Conservation (phyloP, 192 early-diverging fungal genomes). For the Chytriomyces sp. region DNA sequence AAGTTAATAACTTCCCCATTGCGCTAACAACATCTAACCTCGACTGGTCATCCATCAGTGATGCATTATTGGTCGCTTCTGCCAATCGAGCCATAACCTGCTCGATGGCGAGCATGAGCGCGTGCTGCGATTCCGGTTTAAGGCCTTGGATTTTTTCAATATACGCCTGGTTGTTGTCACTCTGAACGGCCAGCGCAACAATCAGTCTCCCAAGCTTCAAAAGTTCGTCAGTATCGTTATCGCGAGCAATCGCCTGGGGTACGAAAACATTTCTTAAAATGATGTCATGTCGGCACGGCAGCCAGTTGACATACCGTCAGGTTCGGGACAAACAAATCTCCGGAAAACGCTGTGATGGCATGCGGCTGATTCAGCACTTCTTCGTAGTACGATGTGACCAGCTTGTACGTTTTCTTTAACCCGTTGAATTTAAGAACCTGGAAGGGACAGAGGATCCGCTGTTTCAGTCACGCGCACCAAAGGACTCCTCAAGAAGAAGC, state of each 20-base stretch:
- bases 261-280: too few relatives aligned
- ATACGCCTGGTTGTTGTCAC: constrained; percentile 80
- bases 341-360: constrained; percentile 36
- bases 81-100: constrained; percentile 52
- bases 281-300: too few relatives aligned
- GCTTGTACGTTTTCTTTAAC: constrained; percentile 86
- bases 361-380: constrained; percentile 77
- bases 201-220: constrained; percentile 83
- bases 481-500: too few relatives aligned
- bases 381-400: constrained; percentile 84
- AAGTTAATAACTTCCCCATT: too few relatives aligned
- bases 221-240: constrained; percentile 71
- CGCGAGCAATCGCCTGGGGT: constrained; percentile 73
- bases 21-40: background rate
- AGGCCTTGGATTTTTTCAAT: constrained; percentile 85
- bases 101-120: constrained; percentile 92
- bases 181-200: constrained; percentile 85
- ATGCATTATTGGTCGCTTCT: constrained; percentile 13
- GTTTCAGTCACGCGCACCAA: too few relatives aligned
- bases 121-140: constrained; percentile 72
- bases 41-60: background rate
- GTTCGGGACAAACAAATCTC: constrained; percentile 67
- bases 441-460: too few relatives aligned
- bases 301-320: constrained; percentile 51
- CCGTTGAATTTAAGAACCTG: constrained; percentile 86